Evolutionary conservation across 257 asterid genomes (phyloP).

Genomic region (Thymus quinquecostatus): DNA sequence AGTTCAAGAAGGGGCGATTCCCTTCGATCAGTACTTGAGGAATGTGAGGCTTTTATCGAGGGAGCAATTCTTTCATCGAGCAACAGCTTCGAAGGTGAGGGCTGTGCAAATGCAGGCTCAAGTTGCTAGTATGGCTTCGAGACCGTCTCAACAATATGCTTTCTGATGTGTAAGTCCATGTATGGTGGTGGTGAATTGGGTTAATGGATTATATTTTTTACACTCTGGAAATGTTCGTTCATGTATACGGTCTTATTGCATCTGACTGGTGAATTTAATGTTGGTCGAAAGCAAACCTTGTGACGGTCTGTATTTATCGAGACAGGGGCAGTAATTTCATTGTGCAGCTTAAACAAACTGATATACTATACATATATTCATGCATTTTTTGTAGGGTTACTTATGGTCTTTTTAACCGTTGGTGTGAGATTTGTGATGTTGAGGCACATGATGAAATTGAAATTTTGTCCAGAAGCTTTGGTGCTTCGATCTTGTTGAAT

Average conservation of each 20-base stretch:
- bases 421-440: neutral
- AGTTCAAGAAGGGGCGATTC: conserved; percentile 78
- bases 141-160: conserved; percentile 54
- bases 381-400: conserved; percentile 17
- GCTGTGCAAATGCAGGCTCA: conserved; percentile 94
- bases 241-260: conserved; percentile 27
- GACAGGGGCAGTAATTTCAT: conserved; percentile 25
- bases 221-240: conserved; percentile 24
- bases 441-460: neutral
- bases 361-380: conserved; percentile 12
- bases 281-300: conserved; percentile 25
- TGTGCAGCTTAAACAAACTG: conserved; percentile 28
- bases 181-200: conserved; percentile 26
- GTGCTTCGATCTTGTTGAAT: conserved; percentile 5
- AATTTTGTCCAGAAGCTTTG: neutral
- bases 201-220: conserved; percentile 12
- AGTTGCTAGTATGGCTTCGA: conserved; percentile 87
- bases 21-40: conserved; percentile 89
- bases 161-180: conserved; percentile 27
- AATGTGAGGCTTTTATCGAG: conserved; percentile 78
- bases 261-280: conserved; percentile 22
- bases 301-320: conserved; percentile 28
- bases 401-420: neutral
- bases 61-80: conserved; percentile 86
- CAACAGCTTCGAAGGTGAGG: conserved; percentile 80